Conservation (phyloP, 257 asterid species). For the Solanum paucissectum region DNA sequence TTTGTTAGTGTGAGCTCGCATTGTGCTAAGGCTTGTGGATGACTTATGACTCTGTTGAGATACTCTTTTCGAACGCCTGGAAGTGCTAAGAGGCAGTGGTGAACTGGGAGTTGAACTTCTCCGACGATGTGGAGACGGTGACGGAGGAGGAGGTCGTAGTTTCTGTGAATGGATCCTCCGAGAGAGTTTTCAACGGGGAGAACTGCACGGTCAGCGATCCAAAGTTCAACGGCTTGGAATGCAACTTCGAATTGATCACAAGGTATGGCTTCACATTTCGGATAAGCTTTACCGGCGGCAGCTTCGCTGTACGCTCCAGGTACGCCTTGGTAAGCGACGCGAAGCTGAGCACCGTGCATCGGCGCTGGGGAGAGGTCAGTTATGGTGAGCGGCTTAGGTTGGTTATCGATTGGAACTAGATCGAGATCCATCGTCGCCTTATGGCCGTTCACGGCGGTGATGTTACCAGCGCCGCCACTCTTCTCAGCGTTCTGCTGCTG, state of each 20-base stretch:
- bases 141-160: constrained; percentile 91
- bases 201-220: constrained; percentile 87
- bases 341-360: constrained; percentile 66
- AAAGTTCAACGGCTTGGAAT: constrained; percentile 77
- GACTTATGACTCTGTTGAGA: constrained; percentile 68
- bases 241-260: constrained; percentile 92
- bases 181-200: constrained; percentile 85
- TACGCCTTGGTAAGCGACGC: constrained; percentile 88
- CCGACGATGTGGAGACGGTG: constrained; percentile 97
- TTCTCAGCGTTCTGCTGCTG: constrained; percentile 61
- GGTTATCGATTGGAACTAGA: constrained; percentile 34
- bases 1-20: constrained; percentile 71
- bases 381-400: constrained; percentile 49
- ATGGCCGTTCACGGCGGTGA: constrained; percentile 65
- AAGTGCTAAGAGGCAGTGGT: constrained; percentile 80
- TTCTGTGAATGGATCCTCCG: constrained; percentile 88
- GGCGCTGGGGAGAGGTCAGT: constrained; percentile 78
- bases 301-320: constrained; percentile 94
- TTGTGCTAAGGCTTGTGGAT: constrained; percentile 81
- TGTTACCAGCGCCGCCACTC: constrained; percentile 35
- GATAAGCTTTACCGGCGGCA: constrained; percentile 83
- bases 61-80: constrained; percentile 55
- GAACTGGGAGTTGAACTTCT: constrained; percentile 79
- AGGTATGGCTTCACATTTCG: constrained; percentile 73
- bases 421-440: constrained; percentile 29